phyloP scores from a whole-genome alignment of 2,329 filamentous ascomycete species.

The Xylaria polymorpha region DNA sequence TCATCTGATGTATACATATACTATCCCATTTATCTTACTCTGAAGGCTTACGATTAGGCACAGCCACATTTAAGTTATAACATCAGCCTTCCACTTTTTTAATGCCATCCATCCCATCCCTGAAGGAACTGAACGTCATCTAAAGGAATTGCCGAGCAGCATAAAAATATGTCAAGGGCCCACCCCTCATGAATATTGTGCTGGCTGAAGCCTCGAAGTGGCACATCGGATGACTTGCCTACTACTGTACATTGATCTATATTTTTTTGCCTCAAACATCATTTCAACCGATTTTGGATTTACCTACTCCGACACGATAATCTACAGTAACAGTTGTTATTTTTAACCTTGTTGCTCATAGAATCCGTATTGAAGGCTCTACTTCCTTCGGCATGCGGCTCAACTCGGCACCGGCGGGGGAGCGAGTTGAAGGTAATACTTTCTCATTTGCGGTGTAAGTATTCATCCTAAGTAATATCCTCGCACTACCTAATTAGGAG shows the following conservation, averaged over 20 bases:
- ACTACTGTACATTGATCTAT: neutral
- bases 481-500: neutral
- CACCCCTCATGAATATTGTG: conserved; percentile 4
- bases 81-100: neutral
- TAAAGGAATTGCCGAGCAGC: conserved; percentile 1
- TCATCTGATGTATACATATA: neutral
- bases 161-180: conserved; percentile 1
- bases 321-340: neutral
- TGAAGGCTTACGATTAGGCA: neutral
- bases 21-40: neutral
- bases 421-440: neutral
- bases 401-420: conserved; percentile 14
- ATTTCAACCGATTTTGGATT: neutral
- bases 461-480: neutral
- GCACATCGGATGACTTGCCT: neutral
- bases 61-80: conserved; percentile 17
- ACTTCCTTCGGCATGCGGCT: neutral
- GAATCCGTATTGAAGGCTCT: neutral
- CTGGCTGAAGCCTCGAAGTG: neutral
- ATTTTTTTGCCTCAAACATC: neutral
- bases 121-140: neutral
- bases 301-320: neutral
- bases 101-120: neutral
- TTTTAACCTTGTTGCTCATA: neutral
- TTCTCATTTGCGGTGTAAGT: neutral